Evolutionary conservation across 225 moss, liverwort and hornwort species (phyloP).

Genomic region (Pseudisothecium myosuroides): DNA sequence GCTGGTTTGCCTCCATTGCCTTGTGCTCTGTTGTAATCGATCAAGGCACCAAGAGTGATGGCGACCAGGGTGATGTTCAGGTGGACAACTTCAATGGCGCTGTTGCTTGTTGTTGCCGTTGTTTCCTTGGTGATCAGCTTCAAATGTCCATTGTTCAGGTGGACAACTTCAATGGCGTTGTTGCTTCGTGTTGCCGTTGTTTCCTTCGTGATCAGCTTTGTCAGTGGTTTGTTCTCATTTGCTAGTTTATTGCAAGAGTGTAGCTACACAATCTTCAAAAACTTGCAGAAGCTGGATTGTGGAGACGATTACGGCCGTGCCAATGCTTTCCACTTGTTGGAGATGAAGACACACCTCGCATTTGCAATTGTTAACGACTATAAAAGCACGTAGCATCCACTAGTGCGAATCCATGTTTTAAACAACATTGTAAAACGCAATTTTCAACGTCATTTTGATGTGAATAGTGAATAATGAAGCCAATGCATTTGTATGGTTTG

Average conservation of each 20-base stretch:
- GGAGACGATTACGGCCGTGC: neutral
- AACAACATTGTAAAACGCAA: neutral
- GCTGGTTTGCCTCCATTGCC: neutral
- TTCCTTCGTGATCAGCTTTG: neutral
- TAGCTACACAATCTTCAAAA: neutral
- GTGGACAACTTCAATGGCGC: neutral
- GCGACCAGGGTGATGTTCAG: neutral
- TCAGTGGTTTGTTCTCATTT: neutral
- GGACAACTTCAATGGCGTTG: neutral
- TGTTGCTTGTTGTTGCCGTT: neutral
- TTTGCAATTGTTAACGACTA: neutral
- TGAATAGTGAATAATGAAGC: neutral
- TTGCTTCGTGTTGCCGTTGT: neutral
- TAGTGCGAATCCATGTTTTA: neutral
- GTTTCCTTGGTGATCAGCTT: neutral
- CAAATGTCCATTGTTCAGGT: neutral
- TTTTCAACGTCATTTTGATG: neutral
- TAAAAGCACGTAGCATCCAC: neutral
- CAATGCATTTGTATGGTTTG: neutral
- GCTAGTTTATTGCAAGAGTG: neutral
- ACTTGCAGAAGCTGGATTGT: neutral
- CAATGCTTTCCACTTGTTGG: neutral
- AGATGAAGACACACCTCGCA: neutral
- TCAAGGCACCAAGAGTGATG: neutral
- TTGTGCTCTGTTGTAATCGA: neutral